A percentile compares a stretch with the other conserved stretches of the same genome.
Evolutionary conservation across 345 rosid genomes (phyloP).

Genomic region (Brassica incana): DNA sequence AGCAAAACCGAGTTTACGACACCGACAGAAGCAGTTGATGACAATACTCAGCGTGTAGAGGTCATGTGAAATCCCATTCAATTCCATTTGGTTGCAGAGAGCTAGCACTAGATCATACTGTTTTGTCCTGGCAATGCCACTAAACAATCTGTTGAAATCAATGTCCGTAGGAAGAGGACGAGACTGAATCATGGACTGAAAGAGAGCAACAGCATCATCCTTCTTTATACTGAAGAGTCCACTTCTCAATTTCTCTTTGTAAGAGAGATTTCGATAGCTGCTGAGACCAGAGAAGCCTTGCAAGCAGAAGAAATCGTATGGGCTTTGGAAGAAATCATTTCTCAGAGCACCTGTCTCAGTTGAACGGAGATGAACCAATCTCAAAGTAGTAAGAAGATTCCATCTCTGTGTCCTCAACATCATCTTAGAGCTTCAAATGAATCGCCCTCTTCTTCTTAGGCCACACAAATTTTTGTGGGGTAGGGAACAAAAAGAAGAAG

Average conservation of each 20-base stretch:
- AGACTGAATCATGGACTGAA: too few relatives aligned
- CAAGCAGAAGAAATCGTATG: not conserved
- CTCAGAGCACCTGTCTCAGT: not conserved
- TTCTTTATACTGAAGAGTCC: not conserved
- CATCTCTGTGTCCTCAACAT: not conserved
- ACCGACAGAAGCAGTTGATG: not conserved
- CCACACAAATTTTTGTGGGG: not conserved
- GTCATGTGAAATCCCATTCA: not conserved
- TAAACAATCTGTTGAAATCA: too few relatives aligned
- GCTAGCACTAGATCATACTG: not conserved
- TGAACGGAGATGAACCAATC: not conserved
- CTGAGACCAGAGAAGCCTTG: not conserved
- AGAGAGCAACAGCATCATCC: not conserved
- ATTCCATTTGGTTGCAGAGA: not conserved
- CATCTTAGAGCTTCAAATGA: not conserved
- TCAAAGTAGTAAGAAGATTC: not conserved
- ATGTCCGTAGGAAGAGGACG: too few relatives aligned
- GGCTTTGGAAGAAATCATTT: not conserved
- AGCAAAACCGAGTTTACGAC: not conserved
- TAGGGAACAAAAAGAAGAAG: not conserved
- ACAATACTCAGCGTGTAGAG: not conserved
- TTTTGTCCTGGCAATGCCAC: not conserved
- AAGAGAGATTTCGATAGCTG: not conserved
- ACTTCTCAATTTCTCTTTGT: not conserved
- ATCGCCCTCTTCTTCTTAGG: not conserved